phyloP scores from a whole-genome alignment of 352 stramenopile species.

The Hyaloperonospora arabidopsidis region DNA sequence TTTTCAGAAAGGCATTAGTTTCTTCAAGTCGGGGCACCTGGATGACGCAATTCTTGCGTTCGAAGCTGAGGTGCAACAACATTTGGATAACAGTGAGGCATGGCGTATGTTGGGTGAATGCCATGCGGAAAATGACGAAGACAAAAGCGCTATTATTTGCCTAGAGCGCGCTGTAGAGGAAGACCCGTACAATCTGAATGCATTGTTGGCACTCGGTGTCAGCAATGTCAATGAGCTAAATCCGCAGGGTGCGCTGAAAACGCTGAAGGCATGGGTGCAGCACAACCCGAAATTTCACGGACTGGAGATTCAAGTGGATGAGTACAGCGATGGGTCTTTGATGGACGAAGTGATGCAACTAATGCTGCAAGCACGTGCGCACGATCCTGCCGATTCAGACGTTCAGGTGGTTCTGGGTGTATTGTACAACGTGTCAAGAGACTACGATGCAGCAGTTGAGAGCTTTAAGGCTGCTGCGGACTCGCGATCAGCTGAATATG shows the following conservation, averaged over 20 bases:
- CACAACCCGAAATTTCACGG: slow-evolving; percentile 96
- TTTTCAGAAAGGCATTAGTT: slow-evolving; percentile 61
- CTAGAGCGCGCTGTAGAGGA: slow-evolving; percentile 90
- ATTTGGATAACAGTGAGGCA: slow-evolving; percentile 89
- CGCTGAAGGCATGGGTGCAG: slow-evolving; percentile 93
- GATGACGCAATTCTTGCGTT: slow-evolving; percentile 91
- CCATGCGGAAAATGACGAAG: slow-evolving; percentile 95
- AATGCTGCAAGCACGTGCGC: slow-evolving; percentile 85
- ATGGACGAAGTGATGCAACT: slow-evolving; percentile 93
- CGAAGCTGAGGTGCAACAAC: slow-evolving; percentile 90
- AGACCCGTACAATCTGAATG: slow-evolving; percentile 92
- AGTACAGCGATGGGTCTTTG: slow-evolving; percentile 84
- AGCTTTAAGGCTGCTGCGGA: slow-evolving; percentile 85
- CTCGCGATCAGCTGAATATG: slow-evolving; percentile 88
- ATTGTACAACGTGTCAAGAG: slow-evolving; percentile 95
- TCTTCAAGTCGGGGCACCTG: slow-evolving; percentile 88
- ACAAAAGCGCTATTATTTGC: slow-evolving; percentile 93
- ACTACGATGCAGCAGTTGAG: slow-evolving; percentile 90
- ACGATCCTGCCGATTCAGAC: slow-evolving; percentile 70
- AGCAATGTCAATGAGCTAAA: slow-evolving; percentile 97
- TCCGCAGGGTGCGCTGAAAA: slow-evolving; percentile 87
- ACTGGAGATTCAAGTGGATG: slow-evolving; percentile 81
- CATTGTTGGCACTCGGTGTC: slow-evolving; percentile 88
- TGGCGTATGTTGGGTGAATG: slow-evolving; percentile 92
- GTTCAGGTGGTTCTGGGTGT: slow-evolving; percentile 91